Conservation (phyloP, 2,329 filamentous ascomycete genomes). For the Aspergillus jensenii region DNA sequence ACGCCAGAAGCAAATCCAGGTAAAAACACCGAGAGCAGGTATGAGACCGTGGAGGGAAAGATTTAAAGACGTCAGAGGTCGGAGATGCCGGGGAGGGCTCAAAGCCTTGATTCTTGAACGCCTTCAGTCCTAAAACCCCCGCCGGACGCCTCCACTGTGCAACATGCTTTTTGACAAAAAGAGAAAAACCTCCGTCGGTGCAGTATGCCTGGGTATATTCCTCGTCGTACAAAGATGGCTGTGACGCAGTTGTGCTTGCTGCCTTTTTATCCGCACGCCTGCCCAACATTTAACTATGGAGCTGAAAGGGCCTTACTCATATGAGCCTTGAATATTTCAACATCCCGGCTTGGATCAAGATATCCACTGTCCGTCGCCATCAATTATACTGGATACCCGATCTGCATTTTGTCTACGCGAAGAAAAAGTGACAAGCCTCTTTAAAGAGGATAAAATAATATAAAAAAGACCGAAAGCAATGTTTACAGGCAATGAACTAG, state of each 20-base stretch:
- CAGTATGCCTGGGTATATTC: background rate
- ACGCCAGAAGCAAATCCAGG: conserved; percentile 1
- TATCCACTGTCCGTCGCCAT: background rate
- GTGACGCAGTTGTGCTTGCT: conserved; percentile 4
- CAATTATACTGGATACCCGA: conserved; percentile 34
- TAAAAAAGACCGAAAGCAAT: background rate
- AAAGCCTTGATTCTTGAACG: conserved; percentile 9
- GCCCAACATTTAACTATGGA: background rate
- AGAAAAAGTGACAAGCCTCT: conserved; percentile 5
- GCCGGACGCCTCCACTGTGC: background rate
- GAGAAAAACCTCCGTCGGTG: background rate
- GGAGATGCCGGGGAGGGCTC: conserved; percentile 41
- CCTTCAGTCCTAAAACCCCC: background rate
- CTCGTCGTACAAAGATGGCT: background rate
- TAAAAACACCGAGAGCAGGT: conserved; percentile 2
- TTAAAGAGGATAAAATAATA: background rate
- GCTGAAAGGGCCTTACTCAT: background rate
- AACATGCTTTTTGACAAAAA: background rate
- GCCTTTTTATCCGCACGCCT: background rate
- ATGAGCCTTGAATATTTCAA: background rate
- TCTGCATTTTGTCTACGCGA: conserved; percentile 21
- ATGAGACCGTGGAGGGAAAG: conserved; percentile 31
- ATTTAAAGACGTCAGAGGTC: conserved; percentile 39
- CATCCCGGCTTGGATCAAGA: background rate
- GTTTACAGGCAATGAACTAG: background rate